Percentiles rank a stretch among this genome's conserved stretches.
These are phyloP conservation scores for Cichorium intybus DNA, from an alignment of 140 eudicot genomes.

Conservation along the genomic window DNA sequence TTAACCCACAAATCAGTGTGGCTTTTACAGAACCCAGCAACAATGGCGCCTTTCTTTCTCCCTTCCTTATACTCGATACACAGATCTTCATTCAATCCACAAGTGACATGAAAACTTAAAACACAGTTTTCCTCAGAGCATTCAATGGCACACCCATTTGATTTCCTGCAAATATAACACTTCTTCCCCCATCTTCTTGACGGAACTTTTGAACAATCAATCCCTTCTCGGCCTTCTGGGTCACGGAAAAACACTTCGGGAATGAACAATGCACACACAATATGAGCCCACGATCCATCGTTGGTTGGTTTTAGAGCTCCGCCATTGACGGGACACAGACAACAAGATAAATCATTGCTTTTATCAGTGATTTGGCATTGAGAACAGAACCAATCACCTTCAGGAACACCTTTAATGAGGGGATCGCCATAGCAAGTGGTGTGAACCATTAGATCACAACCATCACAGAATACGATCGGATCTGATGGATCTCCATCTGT, in stretches of 20 bases:
- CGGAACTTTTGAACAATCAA: conserved; percentile 53
- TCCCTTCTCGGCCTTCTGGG: conserved; percentile 68
- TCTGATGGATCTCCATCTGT: conserved; percentile 78
- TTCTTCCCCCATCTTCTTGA: conserved; percentile 45
- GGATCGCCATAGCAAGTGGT: conserved; percentile 78
- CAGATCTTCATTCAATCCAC: conserved; percentile 75
- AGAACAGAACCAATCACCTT: conserved; percentile 87
- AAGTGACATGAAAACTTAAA: conserved; percentile 77
- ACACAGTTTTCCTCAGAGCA: conserved; percentile 84
- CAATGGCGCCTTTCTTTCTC: conserved; percentile 61
- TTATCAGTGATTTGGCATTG: conserved; percentile 29
- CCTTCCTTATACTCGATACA: conserved; percentile 77
- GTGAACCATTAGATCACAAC: conserved; percentile 87
- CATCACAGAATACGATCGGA: conserved; percentile 90
- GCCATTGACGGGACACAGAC: conserved; percentile 49
- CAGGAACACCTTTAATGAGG: conserved; percentile 59
- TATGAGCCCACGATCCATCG: conserved; percentile 77
- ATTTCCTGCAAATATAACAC: conserved; percentile 59
- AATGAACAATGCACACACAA: conserved; percentile 70
- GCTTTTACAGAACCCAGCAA: conserved; percentile 68
- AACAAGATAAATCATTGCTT: conserved; percentile 36
- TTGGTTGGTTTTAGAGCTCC: conserved; percentile 77
- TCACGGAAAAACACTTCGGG: conserved; percentile 82
- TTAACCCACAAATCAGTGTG: conserved; percentile 79
- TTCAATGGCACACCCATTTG: conserved; percentile 67